These are phyloP conservation scores for Colletotrichum echinochloae DNA, from an alignment of 2,329 filamentous ascomycete genomes.

Conservation along the genomic window DNA sequence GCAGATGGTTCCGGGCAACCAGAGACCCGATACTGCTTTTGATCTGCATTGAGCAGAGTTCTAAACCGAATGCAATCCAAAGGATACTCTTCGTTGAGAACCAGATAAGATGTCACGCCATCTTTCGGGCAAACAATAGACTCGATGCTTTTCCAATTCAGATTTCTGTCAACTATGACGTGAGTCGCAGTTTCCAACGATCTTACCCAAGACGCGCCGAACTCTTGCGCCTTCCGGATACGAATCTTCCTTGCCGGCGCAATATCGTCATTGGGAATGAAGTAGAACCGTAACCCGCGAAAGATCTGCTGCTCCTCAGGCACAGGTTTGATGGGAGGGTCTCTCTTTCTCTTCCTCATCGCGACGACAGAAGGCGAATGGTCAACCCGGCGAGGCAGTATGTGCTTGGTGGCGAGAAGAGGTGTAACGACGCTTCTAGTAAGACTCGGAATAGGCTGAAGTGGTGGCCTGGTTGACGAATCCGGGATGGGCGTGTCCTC, in stretches of 20 bases:
- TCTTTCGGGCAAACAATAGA: conserved; percentile 60
- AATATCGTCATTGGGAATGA: conserved; percentile 84
- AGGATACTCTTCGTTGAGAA: conserved; percentile 78
- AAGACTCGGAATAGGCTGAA: conserved; percentile 26
- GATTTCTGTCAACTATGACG: conserved; percentile 78
- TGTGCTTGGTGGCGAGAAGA: conserved; percentile 42
- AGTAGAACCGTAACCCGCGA: conserved; percentile 73
- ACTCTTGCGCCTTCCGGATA: conserved; percentile 80
- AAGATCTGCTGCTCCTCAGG: conserved; percentile 70
- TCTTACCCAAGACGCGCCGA: conserved; percentile 79
- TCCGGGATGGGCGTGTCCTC: conserved; percentile 49
- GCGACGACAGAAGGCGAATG: conserved; percentile 38
- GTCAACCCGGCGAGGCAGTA: conserved; percentile 12
- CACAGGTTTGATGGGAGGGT: conserved; percentile 55
- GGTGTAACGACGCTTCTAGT: conserved; percentile 49
- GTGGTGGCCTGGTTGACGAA: conserved; percentile 39
- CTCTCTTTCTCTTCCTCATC: conserved; percentile 61
- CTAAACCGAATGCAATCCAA: conserved; percentile 74
- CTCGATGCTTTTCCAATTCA: conserved; percentile 74
- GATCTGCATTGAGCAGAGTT: conserved; percentile 67
- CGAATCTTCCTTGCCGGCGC: conserved; percentile 74
- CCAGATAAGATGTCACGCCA: conserved; percentile 48
- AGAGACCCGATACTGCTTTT: conserved; percentile 68
- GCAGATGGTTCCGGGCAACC: conserved; percentile 56
- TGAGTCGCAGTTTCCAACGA: conserved; percentile 75